Evolutionary conservation across 2,329 filamentous ascomycete species (phyloP).

Genomic region (Orbilia blumenaviensis): DNA sequence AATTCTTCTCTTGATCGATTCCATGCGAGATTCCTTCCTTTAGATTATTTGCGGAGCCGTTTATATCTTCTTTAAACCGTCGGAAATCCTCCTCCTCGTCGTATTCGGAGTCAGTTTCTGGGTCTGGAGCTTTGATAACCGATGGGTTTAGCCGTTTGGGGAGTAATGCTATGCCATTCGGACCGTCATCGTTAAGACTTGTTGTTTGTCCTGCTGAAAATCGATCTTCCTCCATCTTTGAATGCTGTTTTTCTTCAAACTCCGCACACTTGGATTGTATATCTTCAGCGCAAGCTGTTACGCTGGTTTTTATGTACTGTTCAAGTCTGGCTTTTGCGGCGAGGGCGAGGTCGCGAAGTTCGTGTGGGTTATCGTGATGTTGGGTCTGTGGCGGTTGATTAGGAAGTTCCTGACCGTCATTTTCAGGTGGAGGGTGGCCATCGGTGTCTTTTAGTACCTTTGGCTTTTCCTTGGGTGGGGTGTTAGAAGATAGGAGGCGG

Average conservation of each 20-base stretch:
- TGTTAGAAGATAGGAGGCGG: too few relatives aligned
- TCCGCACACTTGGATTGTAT: background rate
- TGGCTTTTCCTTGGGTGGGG: background rate
- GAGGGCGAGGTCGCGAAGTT: background rate
- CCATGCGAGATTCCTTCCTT: background rate
- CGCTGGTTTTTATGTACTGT: background rate
- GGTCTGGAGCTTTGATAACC: background rate
- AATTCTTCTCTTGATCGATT: background rate
- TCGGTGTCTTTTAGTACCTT: too few relatives aligned
- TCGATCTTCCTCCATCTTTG: background rate
- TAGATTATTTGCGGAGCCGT: background rate
- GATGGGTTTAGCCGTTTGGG: background rate
- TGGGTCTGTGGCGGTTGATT: background rate
- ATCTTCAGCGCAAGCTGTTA: background rate
- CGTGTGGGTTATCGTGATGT: background rate
- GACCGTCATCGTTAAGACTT: background rate
- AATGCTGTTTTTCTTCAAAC: background rate
- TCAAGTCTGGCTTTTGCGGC: background rate
- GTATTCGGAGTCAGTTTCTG: background rate
- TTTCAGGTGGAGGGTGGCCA: background rate
- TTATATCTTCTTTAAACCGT: constrained; percentile 2
- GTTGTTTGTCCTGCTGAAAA: background rate
- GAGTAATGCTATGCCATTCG: too few relatives aligned
- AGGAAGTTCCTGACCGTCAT: too few relatives aligned
- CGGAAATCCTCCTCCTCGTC: constrained; percentile 21